Percentiles rank a stretch among this genome's conserved stretches.
These are phyloP conservation scores for Brettanomyces custersianus DNA, from an alignment of 805 yeast species.

Conservation along the genomic window DNA sequence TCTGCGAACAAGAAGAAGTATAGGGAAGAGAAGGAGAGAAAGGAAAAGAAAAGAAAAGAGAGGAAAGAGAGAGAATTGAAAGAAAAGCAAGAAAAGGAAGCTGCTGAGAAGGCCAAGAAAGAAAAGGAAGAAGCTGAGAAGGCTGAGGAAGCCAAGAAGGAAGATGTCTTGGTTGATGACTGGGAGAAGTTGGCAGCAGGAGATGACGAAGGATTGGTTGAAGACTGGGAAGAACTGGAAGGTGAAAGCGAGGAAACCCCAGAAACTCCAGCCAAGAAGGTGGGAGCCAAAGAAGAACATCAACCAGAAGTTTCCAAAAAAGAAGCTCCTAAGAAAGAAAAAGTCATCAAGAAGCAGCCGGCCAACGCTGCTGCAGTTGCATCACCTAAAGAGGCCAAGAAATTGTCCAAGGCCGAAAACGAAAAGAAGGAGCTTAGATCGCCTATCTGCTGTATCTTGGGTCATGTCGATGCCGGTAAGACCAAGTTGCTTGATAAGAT, in stretches of 20 bases:
- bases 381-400: conserved; percentile 18
- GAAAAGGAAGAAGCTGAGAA: conserved; percentile 9
- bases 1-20: conserved; percentile 68
- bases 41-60: not conserved
- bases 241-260: conserved; percentile 26
- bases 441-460: conserved; percentile 97
- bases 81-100: conserved; percentile 23
- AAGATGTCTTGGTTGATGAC: conserved; percentile 46
- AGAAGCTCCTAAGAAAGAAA: conserved; percentile 8
- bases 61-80: conserved; percentile 13
- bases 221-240: conserved; percentile 40
- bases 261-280: conserved; percentile 25
- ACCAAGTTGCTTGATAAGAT: conserved; percentile 93
- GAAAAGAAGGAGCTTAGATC: conserved; percentile 54
- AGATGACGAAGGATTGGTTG: conserved; percentile 41
- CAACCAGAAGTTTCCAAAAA: conserved; percentile 7
- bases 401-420: conserved; percentile 11
- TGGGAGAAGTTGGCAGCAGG: conserved; percentile 72
- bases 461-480: conserved; percentile 99
- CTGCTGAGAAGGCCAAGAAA: conserved; percentile 30
- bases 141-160: conserved; percentile 19
- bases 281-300: conserved; percentile 22
- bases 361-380: conserved; percentile 17
- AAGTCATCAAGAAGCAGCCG: conserved; percentile 5
- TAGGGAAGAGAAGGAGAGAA: conserved; percentile 31